phyloP scores from a whole-genome alignment of 345 rosid genomes.

The Murraya koenigii region DNA sequence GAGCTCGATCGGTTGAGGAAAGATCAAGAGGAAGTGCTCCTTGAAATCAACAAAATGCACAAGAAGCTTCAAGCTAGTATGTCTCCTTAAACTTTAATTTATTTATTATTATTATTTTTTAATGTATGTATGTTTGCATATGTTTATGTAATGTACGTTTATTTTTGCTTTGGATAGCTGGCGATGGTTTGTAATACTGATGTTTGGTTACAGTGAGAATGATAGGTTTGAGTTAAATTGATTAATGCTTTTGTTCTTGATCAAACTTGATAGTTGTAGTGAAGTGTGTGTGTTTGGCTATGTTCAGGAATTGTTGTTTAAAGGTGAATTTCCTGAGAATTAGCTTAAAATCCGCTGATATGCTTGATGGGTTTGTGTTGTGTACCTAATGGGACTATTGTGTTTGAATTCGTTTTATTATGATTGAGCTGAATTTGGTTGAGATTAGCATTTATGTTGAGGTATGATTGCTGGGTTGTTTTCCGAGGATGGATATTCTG shows the following conservation, averaged over 20 bases:
- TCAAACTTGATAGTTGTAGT: neutral
- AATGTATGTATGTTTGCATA: neutral
- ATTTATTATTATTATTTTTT: neutral
- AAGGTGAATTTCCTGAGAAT: neutral
- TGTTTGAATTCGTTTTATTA: neutral
- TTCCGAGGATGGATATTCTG: neutral
- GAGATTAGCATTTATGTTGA: neutral
- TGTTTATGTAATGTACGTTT: too few relatives aligned
- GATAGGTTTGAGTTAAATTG: slow-evolving; percentile 20
- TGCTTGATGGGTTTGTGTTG: neutral
- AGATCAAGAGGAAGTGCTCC: slow-evolving; percentile 58
- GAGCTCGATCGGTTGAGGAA: slow-evolving; percentile 89
- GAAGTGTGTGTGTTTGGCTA: neutral
- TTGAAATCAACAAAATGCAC: slow-evolving; percentile 85
- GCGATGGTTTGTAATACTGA: neutral
- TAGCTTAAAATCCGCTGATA: neutral
- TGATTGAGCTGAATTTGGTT: slow-evolving; percentile 4
- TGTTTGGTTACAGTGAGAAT: neutral
- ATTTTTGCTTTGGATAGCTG: neutral
- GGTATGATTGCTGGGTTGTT: neutral
- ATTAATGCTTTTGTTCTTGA: neutral
- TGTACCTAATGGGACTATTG: neutral
- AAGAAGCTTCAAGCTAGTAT: slow-evolving; percentile 76
- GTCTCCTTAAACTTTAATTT: slow-evolving; percentile 6
- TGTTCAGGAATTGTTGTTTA: neutral